These are phyloP conservation scores for Mycena vulgaris DNA, from an alignment of 768 basidiomycete genomes.

Conservation along the genomic window DNA sequence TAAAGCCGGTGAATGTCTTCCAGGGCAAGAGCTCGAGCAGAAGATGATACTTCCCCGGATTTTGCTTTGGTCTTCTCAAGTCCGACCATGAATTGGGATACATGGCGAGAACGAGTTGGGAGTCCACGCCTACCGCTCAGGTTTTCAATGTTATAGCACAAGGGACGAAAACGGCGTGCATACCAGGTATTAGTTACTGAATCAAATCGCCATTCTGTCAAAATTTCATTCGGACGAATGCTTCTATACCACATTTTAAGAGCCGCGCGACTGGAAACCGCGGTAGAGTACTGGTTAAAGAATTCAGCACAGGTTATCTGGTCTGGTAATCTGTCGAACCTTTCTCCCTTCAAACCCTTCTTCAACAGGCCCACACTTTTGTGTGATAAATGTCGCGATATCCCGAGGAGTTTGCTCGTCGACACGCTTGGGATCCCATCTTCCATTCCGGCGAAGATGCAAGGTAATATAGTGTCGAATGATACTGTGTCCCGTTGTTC, in stretches of 20 bases:
- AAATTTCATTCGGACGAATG: constrained; percentile 27
- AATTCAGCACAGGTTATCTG: no score
- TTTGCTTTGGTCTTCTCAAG: constrained; percentile 43
- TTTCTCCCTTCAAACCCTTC: constrained; percentile 5
- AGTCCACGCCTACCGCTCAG: constrained; percentile 9
- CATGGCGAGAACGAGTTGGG: constrained; percentile 23
- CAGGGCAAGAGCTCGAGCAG: constrained; percentile 37
- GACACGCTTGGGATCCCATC: constrained; percentile 2
- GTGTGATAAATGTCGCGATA: constrained; percentile 1
- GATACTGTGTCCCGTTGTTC: no score
- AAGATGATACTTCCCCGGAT: constrained; percentile 39
- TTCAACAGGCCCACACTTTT: constrained; percentile 8
- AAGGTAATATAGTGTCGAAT: neutral
- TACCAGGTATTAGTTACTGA: neutral
- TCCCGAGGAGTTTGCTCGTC: constrained; percentile 4
- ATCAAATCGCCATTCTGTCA: constrained; percentile 35
- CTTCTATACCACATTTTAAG: constrained; percentile 35
- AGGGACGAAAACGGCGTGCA: no score
- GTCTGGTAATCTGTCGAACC: neutral
- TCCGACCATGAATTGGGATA: constrained; percentile 43
- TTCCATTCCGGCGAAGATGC: neutral
- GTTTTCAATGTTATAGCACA: no score
- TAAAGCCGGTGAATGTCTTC: constrained; percentile 40
- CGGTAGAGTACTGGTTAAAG: no score
- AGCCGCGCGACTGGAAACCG: constrained; percentile 35